Base-by-base conservation (phyloP, 805 yeast genomes). In the Cyberlindnera amylophila region DNA sequence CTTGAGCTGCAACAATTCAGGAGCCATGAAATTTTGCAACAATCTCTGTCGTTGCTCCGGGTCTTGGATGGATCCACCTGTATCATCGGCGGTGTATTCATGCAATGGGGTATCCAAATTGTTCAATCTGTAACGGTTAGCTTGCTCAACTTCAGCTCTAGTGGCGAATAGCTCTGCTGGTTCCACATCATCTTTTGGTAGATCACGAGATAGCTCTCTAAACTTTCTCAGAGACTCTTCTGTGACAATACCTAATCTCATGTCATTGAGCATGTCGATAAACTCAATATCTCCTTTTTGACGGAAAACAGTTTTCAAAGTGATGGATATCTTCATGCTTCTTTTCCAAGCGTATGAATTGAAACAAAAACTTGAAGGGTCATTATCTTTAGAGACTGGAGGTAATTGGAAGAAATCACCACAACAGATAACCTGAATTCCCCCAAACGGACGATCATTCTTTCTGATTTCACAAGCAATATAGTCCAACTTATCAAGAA, bases 361-460 rank as follows among this genome's bases (percentile, higher is more conserved):
- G 63, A 86, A 86, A 6, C 90, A 82, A 64, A 81, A 85, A 38
- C 54, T 51, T 3, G 67, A 59, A 45, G 49, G 59, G 42, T 62
- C 62, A n/a, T 32, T 31, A 8, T 41, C 50, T 11, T 26, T 44
- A 10, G 53, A 46, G 7, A 82, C 87, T 0, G 95, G 95, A 0
- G 95, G 95, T 34, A 86, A 62, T 57, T 86, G 95, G 58, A 77
- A 85, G 58, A 86, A 86, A 59, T 86, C 95, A 6, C 95, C 95
- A 65, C 87, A 81, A 13, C 81, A 74, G 26, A 86, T 72, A 14
- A 86, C 54, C 53, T 86, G 95, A 17, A 86, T 79, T 0, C 93
- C 93, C 18, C 95, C 95, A 68, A 86, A 86, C 1, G 95, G 90
- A 27, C 50, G 41, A 9, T 61, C 55, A 42, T 57, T 69, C 36